These are phyloP conservation scores for Yamadazyma triangularis DNA, from an alignment of 1,139 yeast species.

Conservation along the genomic window DNA sequence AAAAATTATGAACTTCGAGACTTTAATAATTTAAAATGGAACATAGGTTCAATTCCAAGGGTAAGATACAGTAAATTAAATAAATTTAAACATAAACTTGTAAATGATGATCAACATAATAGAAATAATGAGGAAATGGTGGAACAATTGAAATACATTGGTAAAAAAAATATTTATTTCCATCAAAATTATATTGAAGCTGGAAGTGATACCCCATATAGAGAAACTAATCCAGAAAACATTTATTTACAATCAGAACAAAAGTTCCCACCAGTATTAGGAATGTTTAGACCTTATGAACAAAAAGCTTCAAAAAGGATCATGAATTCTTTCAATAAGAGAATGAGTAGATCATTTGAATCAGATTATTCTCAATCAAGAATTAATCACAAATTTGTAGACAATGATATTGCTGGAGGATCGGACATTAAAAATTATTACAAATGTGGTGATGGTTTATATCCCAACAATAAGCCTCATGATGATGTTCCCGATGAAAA, in stretches of 20 bases:
- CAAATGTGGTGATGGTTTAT: conserved; percentile 54
- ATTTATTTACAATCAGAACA: conserved; percentile 26
- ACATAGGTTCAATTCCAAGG: conserved; percentile 45
- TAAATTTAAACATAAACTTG: conserved; percentile 14
- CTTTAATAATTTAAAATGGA: conserved; percentile 28
- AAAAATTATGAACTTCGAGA: conserved; percentile 31
- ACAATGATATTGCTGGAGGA: conserved; percentile 26
- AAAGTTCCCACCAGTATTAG: conserved; percentile 38
- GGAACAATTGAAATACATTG: conserved; percentile 21
- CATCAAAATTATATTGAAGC: conserved; percentile 23
- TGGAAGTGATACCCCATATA: conserved; percentile 9
- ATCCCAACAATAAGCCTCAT: conserved; percentile 36
- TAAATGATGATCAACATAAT: conserved; percentile 4
- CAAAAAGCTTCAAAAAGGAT: conserved; percentile 38
- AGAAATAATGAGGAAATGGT: not conserved
- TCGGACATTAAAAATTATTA: conserved; percentile 32
- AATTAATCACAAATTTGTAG: conserved; percentile 11
- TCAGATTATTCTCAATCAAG: conserved; percentile 6
- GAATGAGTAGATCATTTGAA: conserved; percentile 8
- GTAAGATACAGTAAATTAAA: conserved; percentile 19
- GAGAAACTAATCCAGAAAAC: conserved; percentile 20
- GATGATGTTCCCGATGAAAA: conserved; percentile 60
- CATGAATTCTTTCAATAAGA: conserved; percentile 19
- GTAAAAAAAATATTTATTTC: conserved; percentile 26
- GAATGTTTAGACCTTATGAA: conserved; percentile 53